Conservation (phyloP, 257 asterid genomes). For the Salvia rosmarinus region DNA sequence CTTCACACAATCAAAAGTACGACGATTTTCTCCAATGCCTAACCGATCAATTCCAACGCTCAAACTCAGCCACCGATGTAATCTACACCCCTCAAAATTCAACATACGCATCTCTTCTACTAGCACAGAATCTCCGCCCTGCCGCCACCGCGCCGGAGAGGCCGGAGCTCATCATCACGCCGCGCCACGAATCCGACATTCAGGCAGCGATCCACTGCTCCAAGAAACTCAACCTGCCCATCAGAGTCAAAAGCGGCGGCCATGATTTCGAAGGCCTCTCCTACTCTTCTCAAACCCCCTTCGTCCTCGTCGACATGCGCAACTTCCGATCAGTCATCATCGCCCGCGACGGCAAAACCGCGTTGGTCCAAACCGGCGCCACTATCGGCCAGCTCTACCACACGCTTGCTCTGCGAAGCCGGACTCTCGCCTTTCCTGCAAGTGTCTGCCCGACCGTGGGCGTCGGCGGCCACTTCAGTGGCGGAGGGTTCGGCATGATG, state of each 20-base stretch:
- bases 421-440: constrained; percentile 36
- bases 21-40: constrained; percentile 35
- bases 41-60: constrained; percentile 16
- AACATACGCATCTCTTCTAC: constrained; percentile 34
- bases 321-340: constrained; percentile 33
- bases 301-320: constrained; percentile 40
- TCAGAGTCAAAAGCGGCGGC: constrained; percentile 43
- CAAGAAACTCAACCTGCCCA: constrained; percentile 29
- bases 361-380: constrained; percentile 44
- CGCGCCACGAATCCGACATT: constrained; percentile 35
- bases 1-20: background rate
- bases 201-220: constrained; percentile 40
- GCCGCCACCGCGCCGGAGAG: background rate
- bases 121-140: constrained; percentile 25
- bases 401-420: constrained; percentile 34
- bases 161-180: constrained; percentile 39
- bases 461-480: constrained; percentile 46
- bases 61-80: constrained; percentile 19
- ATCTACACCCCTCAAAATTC: constrained; percentile 41
- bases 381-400: constrained; percentile 39
- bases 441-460: constrained; percentile 41
- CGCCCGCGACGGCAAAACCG: constrained; percentile 8
- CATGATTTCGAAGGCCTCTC: constrained; percentile 52
- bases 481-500: constrained; percentile 53
- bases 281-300: constrained; percentile 31